Percentiles rank a stretch among this genome's conserved stretches.
Evolutionary conservation across 139 green algal species (phyloP).

Genomic region (Axilococcus clingmanii): DNA sequence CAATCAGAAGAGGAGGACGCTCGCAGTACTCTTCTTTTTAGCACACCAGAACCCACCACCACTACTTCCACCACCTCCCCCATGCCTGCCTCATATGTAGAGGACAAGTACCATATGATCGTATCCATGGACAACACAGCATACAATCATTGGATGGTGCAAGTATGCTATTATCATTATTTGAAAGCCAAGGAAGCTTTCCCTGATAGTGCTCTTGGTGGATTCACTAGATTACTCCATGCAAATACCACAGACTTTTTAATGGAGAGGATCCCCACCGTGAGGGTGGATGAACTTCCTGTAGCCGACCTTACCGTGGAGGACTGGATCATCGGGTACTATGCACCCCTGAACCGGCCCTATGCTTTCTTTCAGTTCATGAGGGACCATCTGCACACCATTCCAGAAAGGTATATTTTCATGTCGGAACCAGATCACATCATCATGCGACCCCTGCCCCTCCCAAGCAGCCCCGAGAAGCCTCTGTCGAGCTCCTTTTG

Average conservation of each 20-base stretch:
- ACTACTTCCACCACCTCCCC: too few relatives aligned
- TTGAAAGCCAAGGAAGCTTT: slow-evolving; percentile 24
- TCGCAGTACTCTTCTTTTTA: too few relatives aligned
- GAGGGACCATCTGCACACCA: slow-evolving; percentile 21
- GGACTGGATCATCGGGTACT: slow-evolving; percentile 36
- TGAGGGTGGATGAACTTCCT: slow-evolving; percentile 47
- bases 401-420: slow-evolving; percentile 51
- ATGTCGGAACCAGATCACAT: slow-evolving; percentile 74
- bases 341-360: slow-evolving; percentile 54
- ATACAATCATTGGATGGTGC: too few relatives aligned
- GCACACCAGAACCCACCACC: too few relatives aligned
- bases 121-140: too few relatives aligned
- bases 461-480: slow-evolving; percentile 22
- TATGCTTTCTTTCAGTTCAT: slow-evolving; percentile 61
- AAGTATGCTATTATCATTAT: slow-evolving; percentile 60
- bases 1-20: too few relatives aligned
- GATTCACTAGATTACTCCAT: slow-evolving; percentile 59
- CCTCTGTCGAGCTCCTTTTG: slow-evolving; percentile 58
- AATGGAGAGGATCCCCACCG: slow-evolving; percentile 66
- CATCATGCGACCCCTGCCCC: slow-evolving; percentile 47
- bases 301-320: too few relatives aligned
- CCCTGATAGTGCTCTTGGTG: slow-evolving; percentile 46
- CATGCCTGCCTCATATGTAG: too few relatives aligned
- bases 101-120: too few relatives aligned
- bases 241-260: slow-evolving; percentile 33